phyloP scores from a whole-genome alignment of 2,329 filamentous ascomycete genomes.

The Fusarium praegraminearum region DNA sequence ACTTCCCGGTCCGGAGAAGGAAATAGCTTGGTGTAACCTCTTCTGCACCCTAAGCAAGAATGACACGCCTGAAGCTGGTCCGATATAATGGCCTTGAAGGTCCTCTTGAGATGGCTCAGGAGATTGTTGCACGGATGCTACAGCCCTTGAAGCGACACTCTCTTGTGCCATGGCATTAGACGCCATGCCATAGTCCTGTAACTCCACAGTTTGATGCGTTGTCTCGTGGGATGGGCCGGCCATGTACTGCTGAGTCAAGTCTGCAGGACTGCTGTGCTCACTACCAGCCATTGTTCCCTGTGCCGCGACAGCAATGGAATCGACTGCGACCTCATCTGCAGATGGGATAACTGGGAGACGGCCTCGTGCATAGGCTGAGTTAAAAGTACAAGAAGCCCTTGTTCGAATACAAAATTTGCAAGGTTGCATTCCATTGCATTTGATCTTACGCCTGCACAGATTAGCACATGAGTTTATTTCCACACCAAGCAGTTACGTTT shows the following conservation, averaged over 20 bases:
- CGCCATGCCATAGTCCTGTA: slow-evolving; percentile 22
- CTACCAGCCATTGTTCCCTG: slow-evolving; percentile 13
- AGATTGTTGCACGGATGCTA: slow-evolving; percentile 40
- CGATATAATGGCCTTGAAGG: slow-evolving; percentile 51
- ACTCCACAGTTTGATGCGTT: not conserved
- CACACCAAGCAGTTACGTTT: not conserved
- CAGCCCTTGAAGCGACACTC: slow-evolving; percentile 5
- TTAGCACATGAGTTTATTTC: slow-evolving; percentile 18
- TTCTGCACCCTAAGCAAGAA: slow-evolving; percentile 51
- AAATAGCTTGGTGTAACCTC: slow-evolving; percentile 46
- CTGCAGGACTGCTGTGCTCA: slow-evolving; percentile 7
- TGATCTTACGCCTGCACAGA: slow-evolving; percentile 43
- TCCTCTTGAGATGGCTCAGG: slow-evolving; percentile 50
- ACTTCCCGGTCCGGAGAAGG: slow-evolving; percentile 47
- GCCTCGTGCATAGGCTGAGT: slow-evolving; percentile 45
- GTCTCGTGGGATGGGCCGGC: not conserved
- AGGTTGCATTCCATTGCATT: slow-evolving; percentile 45
- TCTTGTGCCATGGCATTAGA: slow-evolving; percentile 16
- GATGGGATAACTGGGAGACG: slow-evolving; percentile 39
- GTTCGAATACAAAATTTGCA: slow-evolving; percentile 43
- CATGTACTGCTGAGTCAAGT: slow-evolving; percentile 19
- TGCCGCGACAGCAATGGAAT: slow-evolving; percentile 15
- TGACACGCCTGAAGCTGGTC: slow-evolving; percentile 49
- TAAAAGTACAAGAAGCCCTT: slow-evolving; percentile 41
- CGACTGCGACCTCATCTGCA: slow-evolving; percentile 18